Conservation (phyloP, 345 rosid genomes). For the Populus tremula region DNA sequence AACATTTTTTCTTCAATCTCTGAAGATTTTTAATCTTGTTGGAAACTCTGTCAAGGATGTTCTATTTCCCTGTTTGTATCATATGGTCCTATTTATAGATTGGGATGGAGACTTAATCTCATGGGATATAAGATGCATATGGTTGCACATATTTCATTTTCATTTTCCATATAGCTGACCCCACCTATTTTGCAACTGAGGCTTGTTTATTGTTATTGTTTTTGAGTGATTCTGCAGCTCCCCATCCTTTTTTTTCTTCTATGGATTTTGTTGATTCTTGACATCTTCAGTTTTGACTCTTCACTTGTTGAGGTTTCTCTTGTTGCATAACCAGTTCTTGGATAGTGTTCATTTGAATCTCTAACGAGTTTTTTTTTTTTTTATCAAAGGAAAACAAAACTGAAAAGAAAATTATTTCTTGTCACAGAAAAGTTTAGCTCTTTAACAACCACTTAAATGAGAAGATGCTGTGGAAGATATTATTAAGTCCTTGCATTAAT, state of each 20-base stretch:
- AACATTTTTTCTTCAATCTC: background rate
- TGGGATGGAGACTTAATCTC: background rate
- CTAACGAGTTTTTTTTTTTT: background rate
- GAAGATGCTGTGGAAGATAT: background rate
- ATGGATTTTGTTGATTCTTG: background rate
- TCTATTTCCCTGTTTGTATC: background rate
- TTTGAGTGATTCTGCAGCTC: background rate
- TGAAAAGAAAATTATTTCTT: background rate
- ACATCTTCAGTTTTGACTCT: background rate
- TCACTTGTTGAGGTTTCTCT: background rate
- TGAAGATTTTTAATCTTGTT: background rate
- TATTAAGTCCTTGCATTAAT: background rate
- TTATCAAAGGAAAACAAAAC: background rate
- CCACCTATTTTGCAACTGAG: background rate
- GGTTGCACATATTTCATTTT: background rate
- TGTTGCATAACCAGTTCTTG: background rate
- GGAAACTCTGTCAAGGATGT: background rate
- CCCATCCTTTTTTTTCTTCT: background rate
- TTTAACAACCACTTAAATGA: background rate
- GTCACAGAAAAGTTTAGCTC: background rate
- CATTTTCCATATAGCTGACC: background rate
- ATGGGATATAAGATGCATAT: background rate
- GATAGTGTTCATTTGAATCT: background rate
- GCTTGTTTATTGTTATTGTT: background rate
- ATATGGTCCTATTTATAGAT: background rate